Evolutionary conservation across 1,284 basidiomycete species (phyloP).

Genomic region (Cutaneotrichosporon dermatis): DNA sequence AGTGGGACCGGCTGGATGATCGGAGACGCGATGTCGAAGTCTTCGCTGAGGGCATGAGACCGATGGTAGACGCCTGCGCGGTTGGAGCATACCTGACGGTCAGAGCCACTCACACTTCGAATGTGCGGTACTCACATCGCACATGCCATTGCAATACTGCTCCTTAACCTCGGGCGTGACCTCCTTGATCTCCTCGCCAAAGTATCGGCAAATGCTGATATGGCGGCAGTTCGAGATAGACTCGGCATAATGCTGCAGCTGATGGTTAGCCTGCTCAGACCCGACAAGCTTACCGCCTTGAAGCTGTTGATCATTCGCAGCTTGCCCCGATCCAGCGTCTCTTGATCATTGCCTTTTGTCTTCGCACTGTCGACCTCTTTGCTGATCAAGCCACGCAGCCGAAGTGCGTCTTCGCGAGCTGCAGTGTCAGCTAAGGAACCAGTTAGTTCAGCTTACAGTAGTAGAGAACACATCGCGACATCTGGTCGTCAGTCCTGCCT

Average conservation of each 20-base stretch:
- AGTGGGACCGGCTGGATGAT: constrained; percentile 11
- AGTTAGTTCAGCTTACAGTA: constrained; percentile 58
- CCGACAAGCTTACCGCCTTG: constrained; percentile 53
- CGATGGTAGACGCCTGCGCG: constrained; percentile 21
- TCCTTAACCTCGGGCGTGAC: constrained; percentile 53
- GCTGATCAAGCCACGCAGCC: constrained; percentile 57
- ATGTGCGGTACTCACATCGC: constrained; percentile 60
- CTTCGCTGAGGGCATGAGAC: constrained; percentile 25
- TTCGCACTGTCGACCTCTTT: constrained; percentile 33
- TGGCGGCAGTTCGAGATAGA: constrained; percentile 64
- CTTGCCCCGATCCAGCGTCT: constrained; percentile 11
- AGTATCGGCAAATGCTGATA: constrained; percentile 72
- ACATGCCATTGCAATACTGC: constrained; percentile 70
- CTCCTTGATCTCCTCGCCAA: constrained; percentile 67
- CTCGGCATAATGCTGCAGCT: constrained; percentile 59
- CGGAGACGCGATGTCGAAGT: constrained; percentile 27
- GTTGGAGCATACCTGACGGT: constrained; percentile 31
- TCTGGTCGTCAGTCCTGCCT: constrained; percentile 50
- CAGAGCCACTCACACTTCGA: not conserved
- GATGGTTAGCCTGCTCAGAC: not conserved
- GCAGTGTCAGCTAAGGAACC: not conserved
- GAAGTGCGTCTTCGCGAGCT: constrained; percentile 71
- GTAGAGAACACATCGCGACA: constrained; percentile 72
- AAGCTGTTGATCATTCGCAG: constrained; percentile 56
- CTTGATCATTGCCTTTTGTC: constrained; percentile 19